phyloP scores from a whole-genome alignment of 2,329 filamentous ascomycete species.

The Macroventuria anomochaeta region DNA sequence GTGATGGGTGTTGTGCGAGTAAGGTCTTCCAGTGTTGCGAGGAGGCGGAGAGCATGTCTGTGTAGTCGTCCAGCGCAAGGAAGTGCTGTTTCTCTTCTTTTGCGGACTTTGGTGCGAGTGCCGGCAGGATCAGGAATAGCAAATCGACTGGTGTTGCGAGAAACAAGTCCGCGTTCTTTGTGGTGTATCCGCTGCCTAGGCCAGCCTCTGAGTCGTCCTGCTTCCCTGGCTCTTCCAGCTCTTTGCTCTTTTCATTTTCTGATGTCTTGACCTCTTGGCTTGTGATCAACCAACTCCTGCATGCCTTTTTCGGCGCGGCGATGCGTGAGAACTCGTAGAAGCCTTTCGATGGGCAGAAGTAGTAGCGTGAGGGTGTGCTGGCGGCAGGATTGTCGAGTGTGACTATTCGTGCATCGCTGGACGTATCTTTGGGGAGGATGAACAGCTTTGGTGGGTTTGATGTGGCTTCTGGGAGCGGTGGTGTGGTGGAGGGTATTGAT shows the following conservation, averaged over 20 bases:
- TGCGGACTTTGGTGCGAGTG: conserved; percentile 60
- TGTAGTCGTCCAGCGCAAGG: conserved; percentile 72
- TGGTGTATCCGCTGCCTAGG: conserved; percentile 59
- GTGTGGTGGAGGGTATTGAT: conserved; percentile 25
- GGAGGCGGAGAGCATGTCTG: conserved; percentile 65
- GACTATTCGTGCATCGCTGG: conserved; percentile 61
- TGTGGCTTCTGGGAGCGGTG: conserved; percentile 46
- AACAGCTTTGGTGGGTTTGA: conserved; percentile 60
- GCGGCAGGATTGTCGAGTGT: conserved; percentile 63
- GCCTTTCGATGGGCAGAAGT: conserved; percentile 64
- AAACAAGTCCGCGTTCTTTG: conserved; percentile 75
- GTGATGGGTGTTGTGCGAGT: conserved; percentile 52
- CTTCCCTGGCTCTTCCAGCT: too few species aligned
- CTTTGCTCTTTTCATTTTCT: background rate
- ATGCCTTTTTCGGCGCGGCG: conserved; percentile 56
- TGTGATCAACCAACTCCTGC: conserved; percentile 62
- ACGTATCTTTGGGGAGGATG: conserved; percentile 62
- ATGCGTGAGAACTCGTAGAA: conserved; percentile 68
- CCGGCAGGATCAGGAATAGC: conserved; percentile 81
- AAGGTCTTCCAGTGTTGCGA: conserved; percentile 67
- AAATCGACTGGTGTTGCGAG: conserved; percentile 85
- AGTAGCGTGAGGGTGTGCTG: conserved; percentile 58
- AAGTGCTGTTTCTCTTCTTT: conserved; percentile 68
- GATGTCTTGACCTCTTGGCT: background rate
- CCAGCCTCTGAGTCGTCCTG: background rate